These are phyloP conservation scores for Dendrobium catenatum DNA, from an alignment of 106 monocot genomes.

Conservation along the genomic window DNA sequence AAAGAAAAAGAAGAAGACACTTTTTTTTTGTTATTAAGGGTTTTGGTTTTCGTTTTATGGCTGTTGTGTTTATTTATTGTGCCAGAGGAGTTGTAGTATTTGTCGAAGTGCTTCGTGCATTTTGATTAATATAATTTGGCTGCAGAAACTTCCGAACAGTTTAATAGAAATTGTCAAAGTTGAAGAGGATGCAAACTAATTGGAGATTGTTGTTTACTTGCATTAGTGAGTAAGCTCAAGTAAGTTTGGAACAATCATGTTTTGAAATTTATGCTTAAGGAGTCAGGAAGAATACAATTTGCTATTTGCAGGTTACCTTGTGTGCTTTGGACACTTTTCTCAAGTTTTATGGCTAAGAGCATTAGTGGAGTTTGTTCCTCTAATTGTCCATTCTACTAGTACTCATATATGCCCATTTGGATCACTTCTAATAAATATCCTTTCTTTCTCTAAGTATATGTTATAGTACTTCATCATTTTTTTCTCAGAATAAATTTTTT, in stretches of 20 bases:
- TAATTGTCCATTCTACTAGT: background rate
- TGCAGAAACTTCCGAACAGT: background rate
- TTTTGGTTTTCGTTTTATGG: background rate
- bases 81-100: background rate
- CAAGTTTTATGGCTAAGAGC: background rate
- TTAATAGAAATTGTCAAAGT: background rate
- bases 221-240: background rate
- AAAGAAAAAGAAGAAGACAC: background rate
- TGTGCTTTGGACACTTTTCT: background rate
- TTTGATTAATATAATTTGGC: background rate
- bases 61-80: background rate
- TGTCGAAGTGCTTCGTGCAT: background rate
- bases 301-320: background rate
- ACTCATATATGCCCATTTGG: background rate
- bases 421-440: background rate
- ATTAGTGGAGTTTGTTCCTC: background rate
- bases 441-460: background rate
- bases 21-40: background rate
- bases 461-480: background rate
- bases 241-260: background rate
- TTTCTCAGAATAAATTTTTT: background rate
- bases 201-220: background rate
- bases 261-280: background rate
- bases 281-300: background rate
- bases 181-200: background rate